A percentile compares a stretch with the other conserved stretches of the same genome.
phyloP scores from a whole-genome alignment of 805 yeast species.

The Kodamaea hsintzibuensis region DNA sequence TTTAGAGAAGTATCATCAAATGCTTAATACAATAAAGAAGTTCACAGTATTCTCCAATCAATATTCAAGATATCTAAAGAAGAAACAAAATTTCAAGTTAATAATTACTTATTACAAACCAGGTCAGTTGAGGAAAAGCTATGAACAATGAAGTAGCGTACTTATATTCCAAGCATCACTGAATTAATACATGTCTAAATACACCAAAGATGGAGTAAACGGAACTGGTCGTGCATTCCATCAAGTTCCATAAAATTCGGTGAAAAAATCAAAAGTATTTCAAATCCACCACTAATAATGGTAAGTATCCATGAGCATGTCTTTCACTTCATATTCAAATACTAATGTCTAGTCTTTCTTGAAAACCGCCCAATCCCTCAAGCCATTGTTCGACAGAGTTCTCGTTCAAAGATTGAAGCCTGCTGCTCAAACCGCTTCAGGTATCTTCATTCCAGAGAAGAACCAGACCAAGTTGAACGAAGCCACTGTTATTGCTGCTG shows the following conservation, averaged over 20 bases:
- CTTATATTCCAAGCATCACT: no score
- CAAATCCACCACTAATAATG: not conserved
- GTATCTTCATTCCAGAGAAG: constrained; percentile 93
- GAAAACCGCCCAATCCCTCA: constrained; percentile 82
- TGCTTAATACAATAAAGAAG: no score
- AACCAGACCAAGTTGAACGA: constrained; percentile 92
- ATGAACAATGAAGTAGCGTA: no score
- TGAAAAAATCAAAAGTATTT: not conserved
- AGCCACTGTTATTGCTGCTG: constrained; percentile 90
- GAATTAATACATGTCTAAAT: no score
- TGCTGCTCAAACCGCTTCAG: constrained; percentile 86
- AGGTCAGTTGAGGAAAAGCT: no score
- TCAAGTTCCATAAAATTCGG: constrained; percentile 3
- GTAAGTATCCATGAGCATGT: not conserved
- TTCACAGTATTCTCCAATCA: no score
- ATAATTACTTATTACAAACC: no score
- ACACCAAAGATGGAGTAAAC: not conserved
- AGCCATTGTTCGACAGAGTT: constrained; percentile 94
- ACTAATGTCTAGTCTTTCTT: constrained; percentile 48
- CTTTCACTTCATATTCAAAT: not conserved
- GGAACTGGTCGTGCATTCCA: constrained; percentile 4
- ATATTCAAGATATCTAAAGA: no score
- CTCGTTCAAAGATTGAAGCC: constrained; percentile 94
- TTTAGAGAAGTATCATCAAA: no score
- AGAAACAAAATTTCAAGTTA: no score